Percentiles rank a stretch among this genome's conserved stretches.
These are phyloP conservation scores for Leptographium galeiforme DNA, from an alignment of 2,329 filamentous ascomycete genomes.

Conservation along the genomic window DNA sequence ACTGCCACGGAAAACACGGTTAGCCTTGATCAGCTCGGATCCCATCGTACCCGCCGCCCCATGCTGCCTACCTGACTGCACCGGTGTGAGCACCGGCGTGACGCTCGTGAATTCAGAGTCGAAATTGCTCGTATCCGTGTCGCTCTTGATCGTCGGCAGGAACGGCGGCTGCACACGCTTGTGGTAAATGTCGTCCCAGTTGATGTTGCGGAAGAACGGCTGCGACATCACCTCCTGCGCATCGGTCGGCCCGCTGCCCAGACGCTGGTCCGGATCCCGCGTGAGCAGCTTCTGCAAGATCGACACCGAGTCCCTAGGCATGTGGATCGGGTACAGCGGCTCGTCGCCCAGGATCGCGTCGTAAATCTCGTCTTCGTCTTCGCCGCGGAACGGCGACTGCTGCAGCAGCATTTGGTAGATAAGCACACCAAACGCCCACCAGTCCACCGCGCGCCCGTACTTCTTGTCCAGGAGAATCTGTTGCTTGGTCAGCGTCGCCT, in stretches of 20 bases:
- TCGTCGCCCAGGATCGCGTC: constrained; percentile 96
- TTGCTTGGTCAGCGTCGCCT: background rate
- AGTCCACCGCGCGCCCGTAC: constrained; percentile 92
- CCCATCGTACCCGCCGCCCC: background rate
- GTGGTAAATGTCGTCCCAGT: constrained; percentile 97
- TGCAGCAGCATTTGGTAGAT: constrained; percentile 99
- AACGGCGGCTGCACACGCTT: constrained; percentile 87
- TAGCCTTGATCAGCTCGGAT: background rate
- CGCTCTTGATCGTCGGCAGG: constrained; percentile 74
- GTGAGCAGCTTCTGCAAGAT: constrained; percentile 96
- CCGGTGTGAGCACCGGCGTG: constrained; percentile 89
- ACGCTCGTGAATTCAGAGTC: constrained; percentile 98
- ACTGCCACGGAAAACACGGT: constrained; percentile 36
- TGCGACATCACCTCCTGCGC: constrained; percentile 98
- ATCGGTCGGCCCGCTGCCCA: constrained; percentile 90
- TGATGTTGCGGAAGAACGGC: constrained; percentile 93
- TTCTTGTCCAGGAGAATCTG: constrained; percentile 96
- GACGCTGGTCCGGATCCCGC: constrained; percentile 80
- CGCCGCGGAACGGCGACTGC: constrained; percentile 95
- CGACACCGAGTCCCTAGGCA: constrained; percentile 94
- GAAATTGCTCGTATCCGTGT: constrained; percentile 99
- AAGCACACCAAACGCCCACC: constrained; percentile 98
- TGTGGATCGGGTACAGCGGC: constrained; percentile 94
- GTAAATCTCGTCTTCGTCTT: constrained; percentile 99
- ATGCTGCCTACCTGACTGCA: constrained; percentile 67